Evolutionary conservation across 2,329 filamentous ascomycete species (phyloP), one percentile per base, ranked within the genome.

Genomic region (Cordyceps cicadae): DNA sequence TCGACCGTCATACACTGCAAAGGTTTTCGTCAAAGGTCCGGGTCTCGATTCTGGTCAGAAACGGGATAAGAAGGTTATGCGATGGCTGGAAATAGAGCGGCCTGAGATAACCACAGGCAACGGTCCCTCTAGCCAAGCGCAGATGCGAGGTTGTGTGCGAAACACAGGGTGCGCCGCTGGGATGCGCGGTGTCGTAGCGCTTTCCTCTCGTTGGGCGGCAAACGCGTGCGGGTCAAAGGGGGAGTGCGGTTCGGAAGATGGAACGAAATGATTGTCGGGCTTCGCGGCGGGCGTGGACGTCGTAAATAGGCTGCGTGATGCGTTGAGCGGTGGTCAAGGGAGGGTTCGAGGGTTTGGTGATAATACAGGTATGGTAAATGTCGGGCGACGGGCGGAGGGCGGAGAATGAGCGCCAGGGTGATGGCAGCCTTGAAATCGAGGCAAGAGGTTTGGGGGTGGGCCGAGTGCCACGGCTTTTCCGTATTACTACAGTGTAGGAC

Each of bases 381-480:
- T 54, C 50, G 51, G 59, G 59, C 53, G 29, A 57, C 26, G 46
- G 58, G 34, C 21, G 46, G 54, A 41, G 51, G 34, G 59, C 52
- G 53, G 59, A 61, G 59, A 61, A 17, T 37, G 59, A 52, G 53
- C 29, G 54, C 34, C 53, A 53, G 17, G 39, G 59, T 39, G 39
- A 43, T 51, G 61, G 63, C 29, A 8, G 62, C 63, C 64, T 63
- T 62, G 62, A 54, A 62, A 34, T 55, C 58, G 53, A 67, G 59
- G 64, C 52, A 61, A 12, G 29, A 29, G 29, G 29, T 26, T 43
- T n/a, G 17, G 56, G 57, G 29, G 50, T 59, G 57, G 41, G 11
- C 39, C 26, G 14, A 59, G 37, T 54, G 37, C n/a, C 50, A 48
- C 50, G 56, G 49, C 39, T 17, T 43, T 43, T 34, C 41, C 55